phyloP scores from a whole-genome alignment of 805 yeast species.

The Cyberlindnera lachancei region DNA sequence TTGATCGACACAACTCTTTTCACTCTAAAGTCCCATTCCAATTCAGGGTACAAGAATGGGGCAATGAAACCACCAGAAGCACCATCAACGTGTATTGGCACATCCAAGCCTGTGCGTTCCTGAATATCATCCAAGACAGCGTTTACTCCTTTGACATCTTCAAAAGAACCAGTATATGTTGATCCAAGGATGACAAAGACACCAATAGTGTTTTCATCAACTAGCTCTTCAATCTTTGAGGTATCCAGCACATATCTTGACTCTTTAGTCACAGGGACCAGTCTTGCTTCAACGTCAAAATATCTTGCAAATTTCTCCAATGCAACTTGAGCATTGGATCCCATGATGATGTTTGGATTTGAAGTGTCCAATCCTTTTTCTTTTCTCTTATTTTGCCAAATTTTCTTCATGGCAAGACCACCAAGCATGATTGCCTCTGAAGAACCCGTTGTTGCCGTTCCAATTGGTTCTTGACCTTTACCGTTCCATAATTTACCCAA shows the following conservation, averaged over 20 bases:
- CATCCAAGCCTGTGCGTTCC: conserved; percentile 52
- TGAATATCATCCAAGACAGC: conserved; percentile 65
- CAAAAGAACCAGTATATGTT: conserved; percentile 90
- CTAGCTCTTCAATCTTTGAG: conserved; percentile 46
- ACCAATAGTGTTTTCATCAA: conserved; percentile 92
- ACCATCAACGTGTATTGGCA: conserved; percentile 91
- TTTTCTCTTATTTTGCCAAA: conserved; percentile 68
- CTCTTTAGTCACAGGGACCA: conserved; percentile 56
- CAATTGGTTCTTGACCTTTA: conserved; percentile 48
- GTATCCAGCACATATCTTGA: conserved; percentile 61
- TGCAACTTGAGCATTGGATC: conserved; percentile 89
- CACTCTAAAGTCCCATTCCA: conserved; percentile 77
- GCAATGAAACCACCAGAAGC: conserved; percentile 90
- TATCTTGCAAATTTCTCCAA: conserved; percentile 90
- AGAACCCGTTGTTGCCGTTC: conserved; percentile 91
- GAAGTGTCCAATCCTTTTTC: conserved; percentile 50
- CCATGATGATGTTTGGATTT: conserved; percentile 85
- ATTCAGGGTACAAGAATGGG: conserved; percentile 70
- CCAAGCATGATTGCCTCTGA: conserved; percentile 92
- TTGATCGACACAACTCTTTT: conserved; percentile 78
- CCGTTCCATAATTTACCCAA: conserved; percentile 79
- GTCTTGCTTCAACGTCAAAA: conserved; percentile 82
- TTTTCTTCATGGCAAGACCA: conserved; percentile 85
- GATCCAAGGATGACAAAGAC: conserved; percentile 84
- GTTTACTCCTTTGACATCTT: conserved; percentile 56